Evolutionary conservation across 1,139 yeast species (phyloP).

Genomic region (Pichia cactophila): DNA sequence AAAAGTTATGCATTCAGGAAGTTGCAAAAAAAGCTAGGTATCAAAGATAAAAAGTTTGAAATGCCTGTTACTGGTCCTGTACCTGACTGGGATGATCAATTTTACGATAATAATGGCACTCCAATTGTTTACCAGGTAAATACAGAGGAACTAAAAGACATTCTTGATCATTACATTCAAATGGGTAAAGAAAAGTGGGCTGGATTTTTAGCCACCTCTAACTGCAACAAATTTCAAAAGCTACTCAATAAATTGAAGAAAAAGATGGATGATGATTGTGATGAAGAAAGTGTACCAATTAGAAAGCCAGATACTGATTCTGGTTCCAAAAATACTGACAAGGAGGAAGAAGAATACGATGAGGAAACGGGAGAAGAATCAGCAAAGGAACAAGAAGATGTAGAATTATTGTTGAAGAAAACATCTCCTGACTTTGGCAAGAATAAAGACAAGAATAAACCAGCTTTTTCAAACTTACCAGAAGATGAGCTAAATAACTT

Average conservation of each 20-base stretch:
- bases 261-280: conserved; percentile 7
- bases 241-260: conserved; percentile 16
- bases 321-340: not conserved
- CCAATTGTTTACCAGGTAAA: conserved; percentile 16
- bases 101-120: conserved; percentile 16
- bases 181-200: conserved; percentile 24
- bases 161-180: conserved; percentile 17
- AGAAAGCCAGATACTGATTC: conserved; percentile 6
- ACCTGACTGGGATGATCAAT: conserved; percentile 14
- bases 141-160: conserved; percentile 18
- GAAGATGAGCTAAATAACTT: conserved; percentile 2
- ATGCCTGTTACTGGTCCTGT: conserved; percentile 23
- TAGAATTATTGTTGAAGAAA: not conserved
- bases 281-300: conserved; percentile 4
- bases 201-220: conserved; percentile 22
- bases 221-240: conserved; percentile 19
- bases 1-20: conserved; percentile 3
- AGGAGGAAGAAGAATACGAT: not conserved
- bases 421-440: not conserved
- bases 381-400: not conserved
- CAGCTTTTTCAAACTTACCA: conserved; percentile 1
- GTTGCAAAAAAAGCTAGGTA: conserved; percentile 2
- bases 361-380: not conserved
- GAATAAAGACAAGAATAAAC: not conserved
- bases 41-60: conserved; percentile 7